Evolutionary conservation across 352 stramenopile species (phyloP).

Genomic region (Pythium guiyangense): DNA sequence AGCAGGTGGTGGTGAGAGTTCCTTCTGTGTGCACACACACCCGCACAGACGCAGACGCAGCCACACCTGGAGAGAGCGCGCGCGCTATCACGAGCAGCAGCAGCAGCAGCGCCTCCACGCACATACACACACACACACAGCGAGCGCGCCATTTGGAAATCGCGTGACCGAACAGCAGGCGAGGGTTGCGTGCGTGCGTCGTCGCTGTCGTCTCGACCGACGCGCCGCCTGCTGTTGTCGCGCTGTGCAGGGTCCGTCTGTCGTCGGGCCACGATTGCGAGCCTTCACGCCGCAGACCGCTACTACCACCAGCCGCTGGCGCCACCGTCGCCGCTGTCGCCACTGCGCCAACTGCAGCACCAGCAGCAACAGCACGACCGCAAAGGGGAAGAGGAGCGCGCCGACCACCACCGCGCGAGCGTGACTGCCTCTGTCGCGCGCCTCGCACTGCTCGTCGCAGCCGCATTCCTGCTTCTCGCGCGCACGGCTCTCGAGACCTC

Average conservation of each 20-base stretch:
- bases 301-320: background rate
- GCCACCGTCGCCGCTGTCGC: background rate
- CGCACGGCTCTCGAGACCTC: constrained; percentile 14
- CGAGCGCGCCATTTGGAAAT: background rate
- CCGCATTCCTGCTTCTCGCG: constrained; percentile 20
- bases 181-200: background rate
- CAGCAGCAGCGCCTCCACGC: background rate
- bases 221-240: background rate
- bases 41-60: too few relatives aligned
- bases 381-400: too few relatives aligned
- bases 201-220: background rate
- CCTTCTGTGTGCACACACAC: background rate
- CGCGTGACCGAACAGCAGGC: background rate
- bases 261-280: background rate
- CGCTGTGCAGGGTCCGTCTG: background rate
- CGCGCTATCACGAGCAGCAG: background rate
- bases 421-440: background rate
- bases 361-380: too few relatives aligned
- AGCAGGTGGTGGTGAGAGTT: background rate
- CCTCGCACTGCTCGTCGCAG: constrained; percentile 10
- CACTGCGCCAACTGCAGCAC: background rate
- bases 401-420: too few relatives aligned
- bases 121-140: too few relatives aligned
- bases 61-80: too few relatives aligned
- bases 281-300: too few relatives aligned